These are phyloP conservation scores for Amanita molliuscula DNA, from an alignment of 768 basidiomycete species.

Conservation along the genomic window DNA sequence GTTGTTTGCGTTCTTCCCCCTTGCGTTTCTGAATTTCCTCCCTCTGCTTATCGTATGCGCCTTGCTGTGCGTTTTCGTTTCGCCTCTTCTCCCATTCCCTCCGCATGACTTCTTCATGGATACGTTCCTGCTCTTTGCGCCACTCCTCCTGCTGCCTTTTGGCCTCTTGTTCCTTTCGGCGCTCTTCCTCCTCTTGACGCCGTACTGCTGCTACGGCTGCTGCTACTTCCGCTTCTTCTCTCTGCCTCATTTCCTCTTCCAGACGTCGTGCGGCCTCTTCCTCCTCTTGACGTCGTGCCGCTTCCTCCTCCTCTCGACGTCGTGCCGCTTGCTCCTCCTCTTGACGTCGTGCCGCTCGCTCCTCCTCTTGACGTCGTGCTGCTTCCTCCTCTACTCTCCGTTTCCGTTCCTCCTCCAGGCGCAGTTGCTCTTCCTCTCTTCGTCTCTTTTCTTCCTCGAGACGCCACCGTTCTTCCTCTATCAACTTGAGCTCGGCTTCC, in stretches of 20 bases:
- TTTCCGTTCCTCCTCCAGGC: slow-evolving; percentile 9
- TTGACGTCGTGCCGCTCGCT: slow-evolving; percentile 15
- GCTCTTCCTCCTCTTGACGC: slow-evolving; percentile 11
- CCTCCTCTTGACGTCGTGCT: slow-evolving; percentile 13
- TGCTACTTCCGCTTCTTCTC: slow-evolving; percentile 12
- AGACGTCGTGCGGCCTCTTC: slow-evolving; percentile 17
- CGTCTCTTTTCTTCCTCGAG: slow-evolving; percentile 8
- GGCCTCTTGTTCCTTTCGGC: slow-evolving; percentile 11
- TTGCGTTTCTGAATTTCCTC: slow-evolving; percentile 32
- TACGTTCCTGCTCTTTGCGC: slow-evolving; percentile 14
- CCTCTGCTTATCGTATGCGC: slow-evolving; percentile 23
- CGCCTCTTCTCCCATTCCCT: slow-evolving; percentile 17
- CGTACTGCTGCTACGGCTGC: too few relatives aligned
- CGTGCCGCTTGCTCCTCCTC: slow-evolving; percentile 8
- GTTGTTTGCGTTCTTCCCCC: slow-evolving; percentile 36
- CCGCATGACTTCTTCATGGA: slow-evolving; percentile 14
- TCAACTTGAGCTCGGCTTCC: slow-evolving; percentile 10
- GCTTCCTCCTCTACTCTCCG: slow-evolving; percentile 7
- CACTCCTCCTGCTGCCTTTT: slow-evolving; percentile 15
- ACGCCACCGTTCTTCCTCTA: slow-evolving; percentile 4
- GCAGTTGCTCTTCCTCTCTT: slow-evolving; percentile 12
- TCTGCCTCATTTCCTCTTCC: slow-evolving; percentile 8
- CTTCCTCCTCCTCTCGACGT: slow-evolving; percentile 8
- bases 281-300: slow-evolving; percentile 13
- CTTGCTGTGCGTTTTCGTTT: slow-evolving; percentile 16